phyloP scores from a whole-genome alignment of 2,329 filamentous ascomycete genomes.

The Colletotrichum simmondsii region DNA sequence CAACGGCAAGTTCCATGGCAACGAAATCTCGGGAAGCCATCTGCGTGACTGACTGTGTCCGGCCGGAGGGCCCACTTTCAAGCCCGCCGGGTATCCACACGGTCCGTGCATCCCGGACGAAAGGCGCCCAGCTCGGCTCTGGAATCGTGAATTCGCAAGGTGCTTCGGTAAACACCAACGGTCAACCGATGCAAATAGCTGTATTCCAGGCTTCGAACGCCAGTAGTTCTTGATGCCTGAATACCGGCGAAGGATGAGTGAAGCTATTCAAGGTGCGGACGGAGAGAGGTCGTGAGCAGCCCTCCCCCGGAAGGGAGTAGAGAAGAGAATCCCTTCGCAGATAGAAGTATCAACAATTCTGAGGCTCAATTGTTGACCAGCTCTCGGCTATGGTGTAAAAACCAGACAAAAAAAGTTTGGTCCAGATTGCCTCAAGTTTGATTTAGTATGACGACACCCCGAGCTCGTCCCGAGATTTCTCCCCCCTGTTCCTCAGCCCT shows the following conservation, averaged over 20 bases:
- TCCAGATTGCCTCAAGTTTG: not conserved
- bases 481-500: slow-evolving; percentile 30
- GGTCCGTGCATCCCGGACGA: slow-evolving; percentile 29
- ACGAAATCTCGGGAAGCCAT: slow-evolving; percentile 9
- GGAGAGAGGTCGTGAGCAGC: not conserved
- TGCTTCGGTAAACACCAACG: not conserved
- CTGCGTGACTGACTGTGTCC: not conserved
- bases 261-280: not conserved
- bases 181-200: slow-evolving; percentile 7
- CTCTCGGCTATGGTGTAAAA: not conserved
- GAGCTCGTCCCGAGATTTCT: slow-evolving; percentile 33
- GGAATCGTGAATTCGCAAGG: not conserved
- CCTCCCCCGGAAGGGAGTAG: too few relatives aligned
- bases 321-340: accelerated
- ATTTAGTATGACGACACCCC: slow-evolving; percentile 26
- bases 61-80: slow-evolving; percentile 2
- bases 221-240: not conserved
- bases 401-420: not conserved
- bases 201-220: not conserved
- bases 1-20: not conserved
- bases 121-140: slow-evolving; percentile 4
- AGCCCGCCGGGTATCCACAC: not conserved
- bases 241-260: not conserved
- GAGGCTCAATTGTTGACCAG: too few relatives aligned
- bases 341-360: not conserved